Evolutionary conservation across 2,329 filamentous ascomycete genomes (phyloP), one percentile per base, ranked within the genome.

Genomic region (Cryoendolithus antarcticus): DNA sequence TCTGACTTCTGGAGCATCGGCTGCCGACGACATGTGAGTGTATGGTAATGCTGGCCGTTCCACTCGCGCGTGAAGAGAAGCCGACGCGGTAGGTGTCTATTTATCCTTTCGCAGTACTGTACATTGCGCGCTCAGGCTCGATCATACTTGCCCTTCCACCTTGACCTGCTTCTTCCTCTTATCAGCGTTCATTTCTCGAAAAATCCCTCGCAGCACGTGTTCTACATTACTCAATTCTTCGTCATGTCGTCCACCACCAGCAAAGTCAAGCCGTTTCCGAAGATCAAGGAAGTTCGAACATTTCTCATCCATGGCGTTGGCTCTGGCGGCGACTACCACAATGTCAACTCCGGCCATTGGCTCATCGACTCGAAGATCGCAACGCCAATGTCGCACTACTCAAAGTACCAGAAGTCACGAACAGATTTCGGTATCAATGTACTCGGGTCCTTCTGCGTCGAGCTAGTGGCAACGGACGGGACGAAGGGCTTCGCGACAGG

Each of bases 371-470:
- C 81, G 45, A 80, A 88, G 50, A 95, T 95, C 58, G 86, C 88
- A 2, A 95, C 86, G 1, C 88, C 88, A 5, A 93, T 88, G 74
- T 89, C 86, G 36, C 74, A 77, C 62, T 94, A 88, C 74, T 83
- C 91, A 48, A 70, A 88, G 51, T 95, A 93, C 63, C 78, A 86
- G 49, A 76, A 80, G 44, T 94, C 86, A 30, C 74, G 88, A 51
- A 94, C 86, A 9, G 86, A 80, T 59, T 95, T 86, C 84, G 88
- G 88, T 30, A 95, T 95, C 70, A 95, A 95, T 53, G 86, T 94
- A 6, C 67, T 95, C 19, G 88, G 88, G 2, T 93, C 86, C 0
- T 93, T 95, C 64, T 82, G 86, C 52, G 74, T 95, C 6, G 86
- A 94, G 63, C 77, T 95, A 40, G 85, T 93, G 62, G 82, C 83